Conservation (phyloP, 441 rosid species). For the Populus hybrid region DNA sequence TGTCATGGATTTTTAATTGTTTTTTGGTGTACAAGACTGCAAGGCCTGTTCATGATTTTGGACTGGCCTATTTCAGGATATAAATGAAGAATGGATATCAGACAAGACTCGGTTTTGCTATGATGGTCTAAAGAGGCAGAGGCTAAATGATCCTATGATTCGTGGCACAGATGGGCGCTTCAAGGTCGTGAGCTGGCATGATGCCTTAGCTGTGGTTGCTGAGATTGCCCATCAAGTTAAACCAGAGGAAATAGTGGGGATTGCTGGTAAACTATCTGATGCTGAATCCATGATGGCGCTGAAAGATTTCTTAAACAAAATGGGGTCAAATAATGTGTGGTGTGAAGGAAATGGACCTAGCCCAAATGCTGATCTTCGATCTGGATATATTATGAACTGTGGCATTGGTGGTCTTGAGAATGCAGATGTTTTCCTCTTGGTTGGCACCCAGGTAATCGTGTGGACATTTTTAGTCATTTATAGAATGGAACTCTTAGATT, state of each 20-base stretch:
- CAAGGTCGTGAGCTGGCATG: constrained; percentile 85
- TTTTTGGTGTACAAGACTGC: not conserved
- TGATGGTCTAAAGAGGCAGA: constrained; percentile 95
- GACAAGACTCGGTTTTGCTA: constrained; percentile 91
- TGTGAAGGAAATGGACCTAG: constrained; percentile 81
- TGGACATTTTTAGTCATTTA: not conserved
- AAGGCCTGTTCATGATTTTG: constrained; percentile 10
- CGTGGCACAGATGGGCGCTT: constrained; percentile 89
- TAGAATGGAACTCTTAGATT: not conserved
- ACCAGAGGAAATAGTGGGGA: constrained; percentile 79
- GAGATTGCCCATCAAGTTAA: constrained; percentile 71
- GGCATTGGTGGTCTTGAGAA: constrained; percentile 88
- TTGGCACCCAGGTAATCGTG: constrained; percentile 78
- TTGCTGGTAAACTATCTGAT: constrained; percentile 89
- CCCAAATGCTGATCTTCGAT: constrained; percentile 83
- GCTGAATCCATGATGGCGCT: constrained; percentile 98
- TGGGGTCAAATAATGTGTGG: constrained; percentile 87
- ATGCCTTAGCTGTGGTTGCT: constrained; percentile 86
- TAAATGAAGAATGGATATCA: constrained; percentile 98
- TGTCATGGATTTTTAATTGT: constrained; percentile 2
- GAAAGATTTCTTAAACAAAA: constrained; percentile 80
- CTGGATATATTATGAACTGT: constrained; percentile 81
- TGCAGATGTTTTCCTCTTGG: constrained; percentile 83
- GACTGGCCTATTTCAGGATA: constrained; percentile 53
- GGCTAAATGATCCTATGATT: constrained; percentile 95